Conservation (phyloP, 1,284 basidiomycete species). For the Kalmanozyma brasiliensis region DNA sequence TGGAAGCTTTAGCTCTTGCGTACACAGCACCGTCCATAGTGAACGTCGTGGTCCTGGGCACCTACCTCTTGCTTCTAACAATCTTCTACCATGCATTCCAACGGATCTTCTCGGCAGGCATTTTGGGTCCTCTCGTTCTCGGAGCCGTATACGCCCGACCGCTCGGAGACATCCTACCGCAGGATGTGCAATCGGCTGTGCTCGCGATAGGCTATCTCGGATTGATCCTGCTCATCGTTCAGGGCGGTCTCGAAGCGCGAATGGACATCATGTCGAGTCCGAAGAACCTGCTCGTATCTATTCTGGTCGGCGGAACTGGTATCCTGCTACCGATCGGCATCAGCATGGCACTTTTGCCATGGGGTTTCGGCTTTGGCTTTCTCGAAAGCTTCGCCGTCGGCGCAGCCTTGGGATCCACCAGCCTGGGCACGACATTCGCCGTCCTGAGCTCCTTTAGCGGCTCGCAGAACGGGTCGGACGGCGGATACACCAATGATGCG, state of each 20-base stretch:
- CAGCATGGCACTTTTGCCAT: constrained; percentile 68
- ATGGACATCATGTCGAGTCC: constrained; percentile 36
- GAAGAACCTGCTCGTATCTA: constrained; percentile 71
- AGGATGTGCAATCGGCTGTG: constrained; percentile 70
- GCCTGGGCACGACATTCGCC: constrained; percentile 73
- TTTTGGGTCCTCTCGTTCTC: constrained; percentile 71
- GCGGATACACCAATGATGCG: constrained; percentile 13
- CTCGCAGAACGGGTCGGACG: not conserved
- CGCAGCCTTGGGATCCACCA: constrained; percentile 72
- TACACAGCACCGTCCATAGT: constrained; percentile 27
- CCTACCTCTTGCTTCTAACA: constrained; percentile 68
- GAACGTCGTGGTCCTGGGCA: constrained; percentile 18
- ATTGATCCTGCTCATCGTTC: constrained; percentile 72
- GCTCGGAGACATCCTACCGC: constrained; percentile 70
- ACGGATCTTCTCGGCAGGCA: constrained; percentile 54
- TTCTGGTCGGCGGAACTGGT: constrained; percentile 71
- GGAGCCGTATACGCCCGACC: constrained; percentile 72
- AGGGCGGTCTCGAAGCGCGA: constrained; percentile 68
- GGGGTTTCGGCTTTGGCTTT: constrained; percentile 66
- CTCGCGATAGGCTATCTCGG: constrained; percentile 72
- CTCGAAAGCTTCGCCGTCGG: constrained; percentile 73
- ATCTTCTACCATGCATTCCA: constrained; percentile 52
- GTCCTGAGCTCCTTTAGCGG: constrained; percentile 66
- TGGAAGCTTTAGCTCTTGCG: no score
- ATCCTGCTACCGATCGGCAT: constrained; percentile 71